Evolutionary conservation across 169 alveolate genomes (phyloP), one percentile per base, ranked within the genome.

Genomic region (Cryptosporidium tyzzeri): DNA sequence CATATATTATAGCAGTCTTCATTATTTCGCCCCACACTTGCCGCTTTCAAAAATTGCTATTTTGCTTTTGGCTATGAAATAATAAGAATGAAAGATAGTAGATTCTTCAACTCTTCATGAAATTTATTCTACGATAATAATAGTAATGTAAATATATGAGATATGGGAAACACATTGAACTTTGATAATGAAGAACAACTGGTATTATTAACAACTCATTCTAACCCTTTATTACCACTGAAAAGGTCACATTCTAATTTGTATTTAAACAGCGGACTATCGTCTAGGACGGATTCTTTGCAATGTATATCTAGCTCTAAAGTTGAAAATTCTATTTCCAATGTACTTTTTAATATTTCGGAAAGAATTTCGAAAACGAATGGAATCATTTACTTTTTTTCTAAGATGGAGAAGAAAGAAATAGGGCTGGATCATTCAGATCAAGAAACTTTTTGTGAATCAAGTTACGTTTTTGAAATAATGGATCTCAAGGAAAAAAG

Each of bases 21-120:
- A 55, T 23, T 23, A 4, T 21, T 5, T 18, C 71, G 23, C 89
- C 89, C 89, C 89, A 80, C 89, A 62, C 18, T 18, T 80, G 51
- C 80, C 89, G 89, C 89, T 58, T 2, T 33, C 0, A 16, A 53
- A 31, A 9, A 33, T 33, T 80, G 69, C 62, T 50, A 51, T n/a
- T 70, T 50, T 31, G 84, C 62, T 50, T 21, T 55, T 10, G 26
- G 9, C 45, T 70, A 26, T 50, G 29, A 58, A 45, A 50, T 48
- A 10, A 21, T 70, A 31, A 45, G 48, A 37, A 41, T 69, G 41
- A 70, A 70, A 18, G 31, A 70, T 21, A 48, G 18, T 35, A 21
- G 48, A 26, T 23, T 44, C 44, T n/a, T 16, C 55, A 48, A 16
- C 12, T 70, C 29, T 69, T 41, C 5, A 7, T 45, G 37, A 44